Evolutionary conservation across 176 grass and related monocot species (phyloP).

Genomic region (Oryza punctata): DNA sequence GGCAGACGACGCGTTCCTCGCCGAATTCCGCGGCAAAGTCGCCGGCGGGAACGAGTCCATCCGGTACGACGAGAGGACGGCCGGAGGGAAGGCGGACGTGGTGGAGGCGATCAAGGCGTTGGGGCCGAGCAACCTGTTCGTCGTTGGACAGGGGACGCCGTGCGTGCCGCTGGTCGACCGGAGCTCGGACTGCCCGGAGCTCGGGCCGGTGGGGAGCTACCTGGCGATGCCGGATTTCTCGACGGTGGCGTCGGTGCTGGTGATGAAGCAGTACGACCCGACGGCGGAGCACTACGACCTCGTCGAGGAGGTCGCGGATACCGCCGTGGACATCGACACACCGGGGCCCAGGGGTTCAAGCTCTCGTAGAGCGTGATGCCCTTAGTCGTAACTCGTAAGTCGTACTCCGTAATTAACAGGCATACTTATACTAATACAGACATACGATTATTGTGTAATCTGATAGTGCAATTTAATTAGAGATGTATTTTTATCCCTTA

Average conservation of each 20-base stretch:
- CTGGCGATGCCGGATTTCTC: slow-evolving; percentile 56
- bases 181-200: slow-evolving; percentile 57
- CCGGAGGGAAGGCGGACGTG: slow-evolving; percentile 8
- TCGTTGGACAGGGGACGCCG: slow-evolving; percentile 46
- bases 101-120: slow-evolving; percentile 27
- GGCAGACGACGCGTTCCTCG: slow-evolving; percentile 28
- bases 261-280: slow-evolving; percentile 62
- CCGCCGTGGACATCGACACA: slow-evolving; percentile 39
- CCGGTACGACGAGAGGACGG: slow-evolving; percentile 44
- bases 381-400: neutral
- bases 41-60: slow-evolving; percentile 31
- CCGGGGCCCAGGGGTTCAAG: neutral
- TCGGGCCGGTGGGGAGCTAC: slow-evolving; percentile 57
- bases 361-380: neutral
- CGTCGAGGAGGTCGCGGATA: slow-evolving; percentile 42
- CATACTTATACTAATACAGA: neutral
- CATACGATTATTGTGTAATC: too few relatives aligned
- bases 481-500: too few relatives aligned
- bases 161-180: slow-evolving; percentile 30
- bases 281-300: slow-evolving; percentile 38
- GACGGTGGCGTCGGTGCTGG: slow-evolving; percentile 50
- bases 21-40: slow-evolving; percentile 31
- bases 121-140: slow-evolving; percentile 46
- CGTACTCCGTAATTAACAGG: neutral
- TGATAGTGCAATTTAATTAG: too few relatives aligned